phyloP scores from a whole-genome alignment of 495 filamentous ascomycete genomes.

The Xylaria telfairii region DNA sequence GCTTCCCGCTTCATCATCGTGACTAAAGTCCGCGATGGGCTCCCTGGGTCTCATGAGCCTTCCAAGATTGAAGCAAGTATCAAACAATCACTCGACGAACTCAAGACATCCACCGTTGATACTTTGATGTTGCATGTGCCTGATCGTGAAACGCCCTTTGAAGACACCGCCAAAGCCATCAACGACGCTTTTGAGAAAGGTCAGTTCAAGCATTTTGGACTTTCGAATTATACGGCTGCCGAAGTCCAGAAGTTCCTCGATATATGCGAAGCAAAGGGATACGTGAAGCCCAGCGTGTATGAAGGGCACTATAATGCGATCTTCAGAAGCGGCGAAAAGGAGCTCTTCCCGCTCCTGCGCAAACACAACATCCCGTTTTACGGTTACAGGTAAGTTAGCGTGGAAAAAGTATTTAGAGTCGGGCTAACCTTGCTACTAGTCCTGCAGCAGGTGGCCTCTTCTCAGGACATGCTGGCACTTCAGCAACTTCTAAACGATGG shows the following conservation, averaged over 20 bases:
- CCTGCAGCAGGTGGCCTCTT: conserved; percentile 43
- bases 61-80: conserved; percentile 35
- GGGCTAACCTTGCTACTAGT: conserved; percentile 23
- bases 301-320: conserved; percentile 58
- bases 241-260: conserved; percentile 53
- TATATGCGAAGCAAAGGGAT: conserved; percentile 50
- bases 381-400: conserved; percentile 43
- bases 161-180: conserved; percentile 50
- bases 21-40: conserved; percentile 34
- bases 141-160: conserved; percentile 49
- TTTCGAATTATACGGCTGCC: conserved; percentile 52
- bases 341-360: conserved; percentile 53
- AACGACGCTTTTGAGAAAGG: conserved; percentile 46
- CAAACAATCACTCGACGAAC: conserved; percentile 33
- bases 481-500: conserved; percentile 20
- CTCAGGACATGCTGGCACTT: conserved; percentile 29
- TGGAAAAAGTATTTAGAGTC: neutral
- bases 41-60: conserved; percentile 29
- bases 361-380: conserved; percentile 53
- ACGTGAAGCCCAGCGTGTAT: conserved; percentile 53
- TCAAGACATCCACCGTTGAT: conserved; percentile 34
- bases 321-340: conserved; percentile 46
- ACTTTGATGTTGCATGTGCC: conserved; percentile 52
- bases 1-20: conserved; percentile 30
- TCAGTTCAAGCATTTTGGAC: conserved; percentile 50